Conservation (phyloP, 371 early-diverging fungal species). For the Umbelopsis sp. region DNA sequence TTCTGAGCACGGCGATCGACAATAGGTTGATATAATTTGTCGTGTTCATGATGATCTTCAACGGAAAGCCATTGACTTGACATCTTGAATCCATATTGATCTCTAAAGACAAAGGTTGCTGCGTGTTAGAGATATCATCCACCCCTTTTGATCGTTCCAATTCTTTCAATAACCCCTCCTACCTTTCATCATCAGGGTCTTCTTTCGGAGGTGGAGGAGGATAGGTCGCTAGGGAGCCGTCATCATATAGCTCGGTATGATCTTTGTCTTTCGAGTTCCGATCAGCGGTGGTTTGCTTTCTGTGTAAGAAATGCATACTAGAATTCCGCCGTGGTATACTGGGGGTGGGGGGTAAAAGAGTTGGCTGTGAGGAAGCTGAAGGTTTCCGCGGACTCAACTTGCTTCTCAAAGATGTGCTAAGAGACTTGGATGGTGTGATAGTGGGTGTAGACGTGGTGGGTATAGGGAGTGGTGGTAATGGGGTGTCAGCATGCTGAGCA, state of each 20-base stretch:
- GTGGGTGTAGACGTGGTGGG: slow-evolving; percentile 9
- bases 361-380: background rate
- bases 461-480: slow-evolving; percentile 11
- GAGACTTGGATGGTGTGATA: background rate
- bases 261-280: background rate
- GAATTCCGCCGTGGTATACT: slow-evolving; percentile 3
- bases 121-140: no score
- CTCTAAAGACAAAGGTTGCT: slow-evolving; percentile 33
- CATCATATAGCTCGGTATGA: slow-evolving; percentile 19
- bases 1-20: slow-evolving; percentile 59
- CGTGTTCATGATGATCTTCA: slow-evolving; percentile 61
- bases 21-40: slow-evolving; percentile 61
- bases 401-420: background rate
- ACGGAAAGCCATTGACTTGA: slow-evolving; percentile 63
- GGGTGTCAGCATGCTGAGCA: background rate
- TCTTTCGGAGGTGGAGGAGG: slow-evolving; percentile 23
- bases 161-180: background rate
- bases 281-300: background rate
- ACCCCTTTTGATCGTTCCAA: no score
- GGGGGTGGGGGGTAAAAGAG: background rate
- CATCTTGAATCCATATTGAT: slow-evolving; percentile 71
- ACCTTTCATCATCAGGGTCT: slow-evolving; percentile 19
- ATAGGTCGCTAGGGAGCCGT: slow-evolving; percentile 18
- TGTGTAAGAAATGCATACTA: slow-evolving; percentile 1
- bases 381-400: background rate